Percentiles rank a stretch among this genome's conserved stretches.
Evolutionary conservation across 192 early-diverging fungal species (phyloP).

Genomic region (Coemansia umbellata): DNA sequence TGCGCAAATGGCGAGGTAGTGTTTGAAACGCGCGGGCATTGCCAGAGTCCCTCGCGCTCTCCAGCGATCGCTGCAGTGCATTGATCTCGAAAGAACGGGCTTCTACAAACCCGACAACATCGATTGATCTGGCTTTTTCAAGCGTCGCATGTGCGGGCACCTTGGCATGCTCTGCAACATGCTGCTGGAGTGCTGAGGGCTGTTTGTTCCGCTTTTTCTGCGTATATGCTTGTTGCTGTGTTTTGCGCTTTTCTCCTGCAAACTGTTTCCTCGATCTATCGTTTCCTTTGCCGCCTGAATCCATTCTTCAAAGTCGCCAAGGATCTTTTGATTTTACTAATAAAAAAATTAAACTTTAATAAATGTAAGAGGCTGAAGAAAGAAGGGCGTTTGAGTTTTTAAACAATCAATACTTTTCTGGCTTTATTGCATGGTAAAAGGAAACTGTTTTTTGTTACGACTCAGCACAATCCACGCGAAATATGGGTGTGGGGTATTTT

Average conservation of each 20-base stretch:
- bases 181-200: neutral
- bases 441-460: too few relatives aligned
- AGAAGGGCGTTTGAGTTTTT: too few relatives aligned
- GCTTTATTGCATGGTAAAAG: too few relatives aligned
- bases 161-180: slow-evolving; percentile 4
- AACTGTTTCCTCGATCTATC: neutral
- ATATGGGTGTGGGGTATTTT: too few relatives aligned
- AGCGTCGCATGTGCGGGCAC: slow-evolving; percentile 21
- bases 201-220: neutral
- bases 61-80: slow-evolving; percentile 75
- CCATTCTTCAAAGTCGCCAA: too few relatives aligned
- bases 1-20: slow-evolving; percentile 82
- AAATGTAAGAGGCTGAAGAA: too few relatives aligned
- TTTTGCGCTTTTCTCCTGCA: slow-evolving; percentile 12
- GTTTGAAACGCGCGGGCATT: slow-evolving; percentile 82
- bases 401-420: too few relatives aligned
- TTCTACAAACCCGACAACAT: slow-evolving; percentile 50
- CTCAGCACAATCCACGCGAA: too few relatives aligned
- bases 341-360: too few relatives aligned
- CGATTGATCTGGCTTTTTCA: slow-evolving; percentile 36
- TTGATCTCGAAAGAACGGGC: slow-evolving; percentile 84
- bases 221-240: neutral
- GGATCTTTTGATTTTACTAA: too few relatives aligned
- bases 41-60: slow-evolving; percentile 53
- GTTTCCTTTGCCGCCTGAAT: neutral